Percentiles rank a stretch among this genome's conserved stretches.
Evolutionary conservation across 345 rosid genomes (phyloP).

Genomic region (Corchorus capsularis): DNA sequence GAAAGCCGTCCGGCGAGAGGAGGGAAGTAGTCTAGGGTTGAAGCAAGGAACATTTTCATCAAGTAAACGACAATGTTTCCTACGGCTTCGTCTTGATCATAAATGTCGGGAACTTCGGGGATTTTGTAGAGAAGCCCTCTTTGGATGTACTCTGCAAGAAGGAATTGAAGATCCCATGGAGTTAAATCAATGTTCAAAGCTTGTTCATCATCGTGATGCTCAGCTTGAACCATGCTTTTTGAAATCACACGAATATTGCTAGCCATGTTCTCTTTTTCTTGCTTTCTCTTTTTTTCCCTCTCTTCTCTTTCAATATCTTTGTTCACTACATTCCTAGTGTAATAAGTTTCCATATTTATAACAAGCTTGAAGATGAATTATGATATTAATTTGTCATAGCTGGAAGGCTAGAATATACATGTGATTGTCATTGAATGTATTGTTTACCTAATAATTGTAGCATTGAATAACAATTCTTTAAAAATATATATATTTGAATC

Average conservation of each 20-base stretch:
- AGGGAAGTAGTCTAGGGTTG: too few relatives aligned
- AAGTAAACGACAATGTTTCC: not conserved
- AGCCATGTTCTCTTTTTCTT: not conserved
- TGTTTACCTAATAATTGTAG: too few relatives aligned
- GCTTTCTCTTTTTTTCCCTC: too few relatives aligned
- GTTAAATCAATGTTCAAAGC: not conserved
- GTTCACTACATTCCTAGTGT: not conserved
- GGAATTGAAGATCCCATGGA: not conserved
- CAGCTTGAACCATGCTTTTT: not conserved
- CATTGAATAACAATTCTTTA: too few relatives aligned
- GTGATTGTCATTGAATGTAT: too few relatives aligned
- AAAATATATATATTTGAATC: too few relatives aligned
- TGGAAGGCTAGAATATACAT: too few relatives aligned
- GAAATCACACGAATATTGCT: not conserved
- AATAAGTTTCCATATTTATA: not conserved
- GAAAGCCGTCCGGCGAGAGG: too few relatives aligned
- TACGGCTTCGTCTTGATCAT: not conserved
- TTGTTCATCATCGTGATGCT: not conserved
- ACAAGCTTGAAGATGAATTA: not conserved
- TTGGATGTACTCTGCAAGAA: not conserved
- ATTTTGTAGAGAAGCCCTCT: not conserved
- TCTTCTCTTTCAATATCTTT: too few relatives aligned
- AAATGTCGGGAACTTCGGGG: not conserved
- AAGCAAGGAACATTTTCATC: not conserved
- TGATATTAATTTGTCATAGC: too few relatives aligned